Base-by-base conservation (phyloP, 2,329 filamentous ascomycete genomes). In the Apiospora rasikravindrae region DNA sequence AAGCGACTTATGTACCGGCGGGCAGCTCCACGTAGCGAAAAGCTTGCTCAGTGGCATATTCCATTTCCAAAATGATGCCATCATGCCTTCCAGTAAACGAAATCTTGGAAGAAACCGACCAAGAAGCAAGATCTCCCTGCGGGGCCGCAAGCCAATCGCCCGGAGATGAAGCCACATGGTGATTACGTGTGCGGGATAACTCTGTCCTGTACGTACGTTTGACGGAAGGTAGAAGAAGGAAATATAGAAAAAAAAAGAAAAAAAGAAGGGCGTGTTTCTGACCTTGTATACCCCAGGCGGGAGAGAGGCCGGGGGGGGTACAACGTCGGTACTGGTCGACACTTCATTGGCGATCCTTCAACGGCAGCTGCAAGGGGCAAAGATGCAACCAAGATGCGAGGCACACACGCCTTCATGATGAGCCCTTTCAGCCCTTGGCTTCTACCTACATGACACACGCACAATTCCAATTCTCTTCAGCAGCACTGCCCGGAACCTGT, bases 221-320 rank as follows among this genome's bases (percentile, higher is more conserved):
- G 29, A n/a, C 53, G 33, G 29, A 64, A 70, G 22, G 47, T 22
- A 49, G 22, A 14, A 51, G 33, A 29, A 37, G 61, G 61, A 49
- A 33, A 64, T 14, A 67, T 26, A 14, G 26, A 42, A 22, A 61
- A 40, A 66, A 66, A 49, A 14, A 37, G 19, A 24, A 57, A 29
- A 68, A 44, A 37, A 29, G 40, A 37, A 68, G 42, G 53, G 71
- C 71, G 53, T 51, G 26, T 70, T 70, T 71, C 69, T 67, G 73
- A 70, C 67, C 73, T 72, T 70, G 71, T 61, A 44, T 68, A 69
- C 24, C 73, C 71, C 72, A n/a, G 66, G 37, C 47, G 24, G 45
- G 37, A 33, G 24, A 33, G 47, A 67, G 26, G 44, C 14, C 57
- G 40, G 53, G 57, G 57, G 26, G 53, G 29, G 57, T 45, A 16